Conservation (phyloP, 176 grass and related monocot species). For the Aegilops longissima region DNA sequence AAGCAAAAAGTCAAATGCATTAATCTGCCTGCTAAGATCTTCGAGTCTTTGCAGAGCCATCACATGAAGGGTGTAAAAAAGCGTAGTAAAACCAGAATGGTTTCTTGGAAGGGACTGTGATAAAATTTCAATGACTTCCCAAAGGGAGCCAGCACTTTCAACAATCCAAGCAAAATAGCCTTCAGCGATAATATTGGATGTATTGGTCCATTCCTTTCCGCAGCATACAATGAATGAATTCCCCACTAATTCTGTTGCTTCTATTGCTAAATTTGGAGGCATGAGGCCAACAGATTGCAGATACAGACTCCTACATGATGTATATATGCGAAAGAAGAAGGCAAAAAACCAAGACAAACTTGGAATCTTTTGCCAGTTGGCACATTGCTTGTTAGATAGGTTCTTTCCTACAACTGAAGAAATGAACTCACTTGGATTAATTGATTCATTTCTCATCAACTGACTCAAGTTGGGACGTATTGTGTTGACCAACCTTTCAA, state of each 20-base stretch:
- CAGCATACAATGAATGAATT: conserved; percentile 58
- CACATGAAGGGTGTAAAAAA: conserved; percentile 61
- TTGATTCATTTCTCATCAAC: conserved; percentile 60
- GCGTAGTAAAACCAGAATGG: conserved; percentile 32
- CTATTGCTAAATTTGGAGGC: conserved; percentile 73
- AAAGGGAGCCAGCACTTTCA: conserved; percentile 53
- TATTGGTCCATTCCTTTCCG: conserved; percentile 76
- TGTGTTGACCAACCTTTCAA: conserved; percentile 69
- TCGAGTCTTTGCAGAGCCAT: conserved; percentile 79
- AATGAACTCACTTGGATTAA: conserved; percentile 46
- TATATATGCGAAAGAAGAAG: conserved; percentile 74
- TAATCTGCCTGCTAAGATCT: conserved; percentile 86
- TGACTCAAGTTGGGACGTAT: conserved; percentile 58
- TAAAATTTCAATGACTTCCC: conserved; percentile 58
- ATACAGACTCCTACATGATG: conserved; percentile 75
- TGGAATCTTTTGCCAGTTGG: conserved; percentile 37
- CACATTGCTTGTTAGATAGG: conserved; percentile 43
- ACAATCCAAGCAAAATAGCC: conserved; percentile 91
- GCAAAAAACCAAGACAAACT: conserved; percentile 55
- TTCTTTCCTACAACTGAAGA: conserved; percentile 40
- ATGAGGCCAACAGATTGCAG: conserved; percentile 75
- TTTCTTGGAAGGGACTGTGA: conserved; percentile 51
- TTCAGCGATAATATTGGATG: conserved; percentile 40
- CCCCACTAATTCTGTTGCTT: conserved; percentile 63
- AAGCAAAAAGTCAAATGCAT: conserved; percentile 68